Conservation (phyloP, 441 rosid species). For the Erodium chrysanthum region DNA sequence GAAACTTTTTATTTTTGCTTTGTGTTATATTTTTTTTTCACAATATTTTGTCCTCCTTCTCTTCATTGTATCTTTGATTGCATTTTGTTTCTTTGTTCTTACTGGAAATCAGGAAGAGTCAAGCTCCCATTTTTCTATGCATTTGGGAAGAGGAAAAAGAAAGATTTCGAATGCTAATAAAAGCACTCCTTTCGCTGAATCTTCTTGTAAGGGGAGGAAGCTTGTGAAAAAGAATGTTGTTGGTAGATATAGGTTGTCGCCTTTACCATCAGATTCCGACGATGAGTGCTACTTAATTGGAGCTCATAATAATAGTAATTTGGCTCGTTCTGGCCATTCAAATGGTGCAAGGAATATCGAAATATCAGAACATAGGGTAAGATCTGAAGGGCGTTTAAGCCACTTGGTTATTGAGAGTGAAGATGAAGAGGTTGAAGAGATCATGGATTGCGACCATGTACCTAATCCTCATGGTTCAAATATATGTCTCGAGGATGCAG, state of each 20-base stretch:
- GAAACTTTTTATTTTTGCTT: neutral
- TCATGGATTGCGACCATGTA: constrained; percentile 21
- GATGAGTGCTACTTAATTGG: constrained; percentile 24
- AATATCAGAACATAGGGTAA: constrained; percentile 28
- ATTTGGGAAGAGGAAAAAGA: constrained; percentile 31
- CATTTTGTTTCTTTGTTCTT: constrained; percentile 7
- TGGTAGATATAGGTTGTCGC: constrained; percentile 25
- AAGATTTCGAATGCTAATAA: constrained; percentile 26
- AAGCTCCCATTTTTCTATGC: constrained; percentile 19
- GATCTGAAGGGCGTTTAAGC: constrained; percentile 25
- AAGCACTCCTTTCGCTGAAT: constrained; percentile 27
- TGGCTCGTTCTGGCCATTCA: constrained; percentile 16
- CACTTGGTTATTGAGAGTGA: constrained; percentile 22
- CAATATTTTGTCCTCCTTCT: constrained; percentile 7
- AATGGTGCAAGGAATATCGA: constrained; percentile 16
- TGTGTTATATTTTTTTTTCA: neutral
- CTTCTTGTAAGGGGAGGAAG: constrained; percentile 36
- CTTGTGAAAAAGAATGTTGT: constrained; percentile 34
- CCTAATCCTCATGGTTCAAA: constrained; percentile 20
- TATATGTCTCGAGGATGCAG: constrained; percentile 13
- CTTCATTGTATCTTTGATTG: neutral
- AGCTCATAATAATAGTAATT: constrained; percentile 15
- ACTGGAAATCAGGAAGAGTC: constrained; percentile 26
- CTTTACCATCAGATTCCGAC: constrained; percentile 33
- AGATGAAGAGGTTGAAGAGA: constrained; percentile 39